A percentile compares a stretch with the other conserved stretches of the same genome.
phyloP scores from a whole-genome alignment of 2,329 filamentous ascomycete species.

The Tolypocladium endophyticum region DNA sequence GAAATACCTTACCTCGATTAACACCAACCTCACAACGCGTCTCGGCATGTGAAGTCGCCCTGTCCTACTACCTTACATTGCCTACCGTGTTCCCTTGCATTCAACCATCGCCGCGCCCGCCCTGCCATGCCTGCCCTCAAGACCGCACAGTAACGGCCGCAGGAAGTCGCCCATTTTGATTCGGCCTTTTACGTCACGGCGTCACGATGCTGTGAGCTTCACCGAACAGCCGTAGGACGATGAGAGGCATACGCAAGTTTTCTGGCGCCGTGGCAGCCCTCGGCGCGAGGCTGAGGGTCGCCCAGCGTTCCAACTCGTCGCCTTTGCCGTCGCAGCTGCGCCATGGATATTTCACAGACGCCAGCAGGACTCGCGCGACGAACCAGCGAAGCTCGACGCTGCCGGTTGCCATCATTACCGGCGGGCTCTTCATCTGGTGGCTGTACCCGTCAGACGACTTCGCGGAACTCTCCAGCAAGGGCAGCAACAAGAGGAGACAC shows the following conservation, averaged over 20 bases:
- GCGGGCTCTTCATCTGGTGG: constrained; percentile 30
- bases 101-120: not conserved
- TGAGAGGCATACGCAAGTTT: not conserved
- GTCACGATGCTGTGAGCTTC: not conserved
- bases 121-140: not conserved
- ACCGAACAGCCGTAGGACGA: not conserved
- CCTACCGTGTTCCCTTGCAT: not conserved
- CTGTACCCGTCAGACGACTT: constrained; percentile 34
- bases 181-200: not conserved
- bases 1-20: not conserved
- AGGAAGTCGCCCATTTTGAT: not conserved
- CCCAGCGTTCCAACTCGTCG: not conserved
- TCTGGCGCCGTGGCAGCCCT: not conserved
- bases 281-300: not conserved
- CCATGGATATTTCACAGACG: not conserved
- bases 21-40: not conserved
- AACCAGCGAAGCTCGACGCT: not conserved
- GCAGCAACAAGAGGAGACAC: constrained; percentile 4
- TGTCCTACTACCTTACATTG: too few relatives aligned
- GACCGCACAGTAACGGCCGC: not conserved
- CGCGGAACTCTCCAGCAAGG: constrained; percentile 19
- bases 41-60: not conserved
- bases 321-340: not conserved
- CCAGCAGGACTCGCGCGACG: not conserved
- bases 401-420: constrained; percentile 19